phyloP scores from a whole-genome alignment of 2,329 filamentous ascomycete genomes.

The Phoma sp. region DNA sequence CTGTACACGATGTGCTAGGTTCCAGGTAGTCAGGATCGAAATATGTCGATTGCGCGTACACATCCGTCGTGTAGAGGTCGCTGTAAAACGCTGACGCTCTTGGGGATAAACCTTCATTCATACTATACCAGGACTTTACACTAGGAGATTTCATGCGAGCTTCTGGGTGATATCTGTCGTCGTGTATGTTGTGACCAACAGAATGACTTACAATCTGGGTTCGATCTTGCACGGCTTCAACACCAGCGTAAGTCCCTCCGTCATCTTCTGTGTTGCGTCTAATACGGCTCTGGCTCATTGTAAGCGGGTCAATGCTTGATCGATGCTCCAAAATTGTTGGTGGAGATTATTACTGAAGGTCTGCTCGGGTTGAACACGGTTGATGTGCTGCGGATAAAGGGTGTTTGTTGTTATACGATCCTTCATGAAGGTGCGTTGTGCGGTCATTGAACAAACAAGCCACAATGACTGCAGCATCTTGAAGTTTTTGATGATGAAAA shows the following conservation, averaged over 20 bases:
- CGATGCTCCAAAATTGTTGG: neutral
- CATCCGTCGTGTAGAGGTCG: neutral
- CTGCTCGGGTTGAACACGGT: neutral
- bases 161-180: neutral
- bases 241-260: neutral
- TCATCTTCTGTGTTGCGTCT: neutral
- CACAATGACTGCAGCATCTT: neutral
- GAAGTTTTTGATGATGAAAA: neutral
- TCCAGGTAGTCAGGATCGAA: neutral
- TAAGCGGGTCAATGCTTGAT: neutral
- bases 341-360: neutral
- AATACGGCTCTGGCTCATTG: neutral
- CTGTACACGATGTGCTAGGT: neutral
- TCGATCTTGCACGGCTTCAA: neutral
- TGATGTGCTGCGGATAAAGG: neutral
- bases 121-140: neutral
- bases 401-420: neutral
- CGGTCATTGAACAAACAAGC: neutral
- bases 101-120: slow-evolving; percentile 2
- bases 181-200: neutral
- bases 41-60: neutral
- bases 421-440: neutral
- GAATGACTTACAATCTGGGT: neutral
- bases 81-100: neutral
- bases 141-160: neutral